These are phyloP conservation scores for Plasmodium adleri DNA, from an alignment of 169 alveolate genomes.

Conservation along the genomic window DNA sequence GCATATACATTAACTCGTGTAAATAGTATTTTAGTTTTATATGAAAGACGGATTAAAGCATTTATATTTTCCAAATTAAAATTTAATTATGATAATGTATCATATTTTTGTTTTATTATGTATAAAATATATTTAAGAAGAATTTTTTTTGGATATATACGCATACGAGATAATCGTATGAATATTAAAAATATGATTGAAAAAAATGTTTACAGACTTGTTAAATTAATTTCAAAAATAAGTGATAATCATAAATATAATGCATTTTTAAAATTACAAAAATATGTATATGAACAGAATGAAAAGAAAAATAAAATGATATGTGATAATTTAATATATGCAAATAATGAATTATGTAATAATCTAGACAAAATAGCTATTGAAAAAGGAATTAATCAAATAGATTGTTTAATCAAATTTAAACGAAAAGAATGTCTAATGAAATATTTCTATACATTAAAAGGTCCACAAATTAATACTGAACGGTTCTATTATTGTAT, in stretches of 20 bases:
- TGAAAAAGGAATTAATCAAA: conserved; percentile 44
- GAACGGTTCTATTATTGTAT: conserved; percentile 2
- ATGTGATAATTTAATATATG: conserved; percentile 40
- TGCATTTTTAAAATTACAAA: conserved; percentile 50
- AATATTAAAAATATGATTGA: conserved; percentile 18
- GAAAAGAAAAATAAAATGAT: conserved; percentile 14
- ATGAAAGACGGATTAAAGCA: conserved; percentile 24
- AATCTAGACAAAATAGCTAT: conserved; percentile 26
- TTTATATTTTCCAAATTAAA: conserved; percentile 17
- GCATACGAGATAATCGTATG: conserved; percentile 26
- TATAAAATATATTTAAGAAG: conserved; percentile 32
- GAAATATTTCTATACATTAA: conserved; percentile 38
- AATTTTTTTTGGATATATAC: conserved; percentile 41
- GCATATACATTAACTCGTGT: conserved; percentile 39
- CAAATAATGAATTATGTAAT: conserved; percentile 51
- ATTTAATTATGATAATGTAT: conserved; percentile 40
- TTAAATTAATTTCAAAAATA: conserved; percentile 7
- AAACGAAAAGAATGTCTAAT: conserved; percentile 31
- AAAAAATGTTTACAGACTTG: conserved; percentile 21
- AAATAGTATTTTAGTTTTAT: conserved; percentile 26
- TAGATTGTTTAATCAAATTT: conserved; percentile 33
- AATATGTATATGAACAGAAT: conserved; percentile 35
- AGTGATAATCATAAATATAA: conserved; percentile 36
- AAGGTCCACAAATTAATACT: conserved; percentile 39
- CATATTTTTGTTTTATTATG: conserved; percentile 49